Evolutionary conservation across 2,329 filamentous ascomycete genomes (phyloP).

Genomic region (Ophiostoma sp.): DNA sequence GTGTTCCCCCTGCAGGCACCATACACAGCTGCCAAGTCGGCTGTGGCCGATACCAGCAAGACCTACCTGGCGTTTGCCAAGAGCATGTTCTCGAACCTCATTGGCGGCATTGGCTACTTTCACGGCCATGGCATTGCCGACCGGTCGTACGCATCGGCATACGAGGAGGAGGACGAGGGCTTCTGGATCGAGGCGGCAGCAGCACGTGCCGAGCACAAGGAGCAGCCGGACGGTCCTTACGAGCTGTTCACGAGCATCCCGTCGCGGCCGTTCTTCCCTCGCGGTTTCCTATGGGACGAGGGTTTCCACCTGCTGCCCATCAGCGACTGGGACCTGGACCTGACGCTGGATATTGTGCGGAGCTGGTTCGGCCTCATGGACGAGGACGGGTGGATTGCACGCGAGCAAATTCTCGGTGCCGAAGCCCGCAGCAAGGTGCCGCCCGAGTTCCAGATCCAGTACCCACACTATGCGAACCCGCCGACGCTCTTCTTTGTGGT

Average conservation of each 20-base stretch:
- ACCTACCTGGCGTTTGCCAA: conserved; percentile 70
- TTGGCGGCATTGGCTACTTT: conserved; percentile 95
- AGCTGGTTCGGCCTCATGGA: conserved; percentile 98
- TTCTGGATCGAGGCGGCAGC: conserved; percentile 91
- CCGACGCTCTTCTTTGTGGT: conserved; percentile 90
- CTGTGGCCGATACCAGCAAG: conserved; percentile 36
- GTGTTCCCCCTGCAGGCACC: conserved; percentile 70
- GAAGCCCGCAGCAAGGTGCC: conserved; percentile 96
- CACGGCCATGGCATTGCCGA: conserved; percentile 84
- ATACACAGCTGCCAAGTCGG: conserved; percentile 52
- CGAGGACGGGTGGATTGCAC: conserved; percentile 92
- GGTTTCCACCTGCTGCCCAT: conserved; percentile 91
- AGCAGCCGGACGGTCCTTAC: conserved; percentile 71
- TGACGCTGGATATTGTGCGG: conserved; percentile 79
- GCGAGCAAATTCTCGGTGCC: conserved; percentile 86
- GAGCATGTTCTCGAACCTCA: conserved; percentile 87
- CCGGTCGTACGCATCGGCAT: conserved; percentile 83
- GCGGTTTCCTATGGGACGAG: conserved; percentile 97
- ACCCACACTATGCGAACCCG: conserved; percentile 95
- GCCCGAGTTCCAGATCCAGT: conserved; percentile 85
- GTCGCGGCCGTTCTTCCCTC: conserved; percentile 90
- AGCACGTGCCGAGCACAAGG: conserved; percentile 62
- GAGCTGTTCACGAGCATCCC: conserved; percentile 90
- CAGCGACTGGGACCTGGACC: conserved; percentile 87
- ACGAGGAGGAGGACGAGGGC: conserved; percentile 89